Conservation (phyloP, 208 protist species). For the Wallacemonas rigidus region DNA sequence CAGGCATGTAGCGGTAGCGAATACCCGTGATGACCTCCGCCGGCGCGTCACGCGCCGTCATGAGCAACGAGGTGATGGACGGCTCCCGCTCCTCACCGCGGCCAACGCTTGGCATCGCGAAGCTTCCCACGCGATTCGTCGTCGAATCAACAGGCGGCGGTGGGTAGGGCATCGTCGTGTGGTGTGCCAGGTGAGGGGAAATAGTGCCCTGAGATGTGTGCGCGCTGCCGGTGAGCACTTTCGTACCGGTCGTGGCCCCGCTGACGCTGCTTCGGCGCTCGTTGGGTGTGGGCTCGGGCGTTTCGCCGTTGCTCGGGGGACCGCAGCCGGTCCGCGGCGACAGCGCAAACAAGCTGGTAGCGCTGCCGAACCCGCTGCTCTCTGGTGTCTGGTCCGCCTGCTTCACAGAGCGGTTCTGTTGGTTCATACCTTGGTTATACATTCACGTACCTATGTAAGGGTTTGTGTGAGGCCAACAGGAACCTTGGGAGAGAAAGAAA, state of each 20-base stretch:
- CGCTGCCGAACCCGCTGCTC: conserved; percentile 7
- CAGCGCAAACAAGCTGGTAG: not conserved
- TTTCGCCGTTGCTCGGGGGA: conserved; percentile 6
- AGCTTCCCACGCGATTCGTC: not conserved
- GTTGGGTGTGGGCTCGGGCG: conserved; percentile 12
- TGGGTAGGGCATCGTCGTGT: conserved; percentile 7
- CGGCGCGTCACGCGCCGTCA: conserved; percentile 1
- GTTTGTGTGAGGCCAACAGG: too few species aligned
- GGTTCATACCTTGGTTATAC: too few species aligned
- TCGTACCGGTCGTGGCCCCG: not conserved
- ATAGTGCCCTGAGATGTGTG: not conserved
- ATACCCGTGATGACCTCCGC: conserved; percentile 17
- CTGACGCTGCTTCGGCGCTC: conserved; percentile 6
- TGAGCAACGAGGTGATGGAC: conserved; percentile 1
- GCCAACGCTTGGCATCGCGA: not conserved
- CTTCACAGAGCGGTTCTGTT: not conserved
- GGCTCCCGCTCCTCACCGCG: conserved; percentile 1
- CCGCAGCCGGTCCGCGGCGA: not conserved
- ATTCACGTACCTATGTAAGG: too few species aligned
- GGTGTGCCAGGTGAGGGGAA: not conserved
- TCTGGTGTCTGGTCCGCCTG: not conserved
- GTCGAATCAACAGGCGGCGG: not conserved
- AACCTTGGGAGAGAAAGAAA: too few species aligned
- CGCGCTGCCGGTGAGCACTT: not conserved
- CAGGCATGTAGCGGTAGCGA: conserved; percentile 18